Conservation (phyloP, 805 yeast species). For the Crinitomyces ghanaensis region DNA sequence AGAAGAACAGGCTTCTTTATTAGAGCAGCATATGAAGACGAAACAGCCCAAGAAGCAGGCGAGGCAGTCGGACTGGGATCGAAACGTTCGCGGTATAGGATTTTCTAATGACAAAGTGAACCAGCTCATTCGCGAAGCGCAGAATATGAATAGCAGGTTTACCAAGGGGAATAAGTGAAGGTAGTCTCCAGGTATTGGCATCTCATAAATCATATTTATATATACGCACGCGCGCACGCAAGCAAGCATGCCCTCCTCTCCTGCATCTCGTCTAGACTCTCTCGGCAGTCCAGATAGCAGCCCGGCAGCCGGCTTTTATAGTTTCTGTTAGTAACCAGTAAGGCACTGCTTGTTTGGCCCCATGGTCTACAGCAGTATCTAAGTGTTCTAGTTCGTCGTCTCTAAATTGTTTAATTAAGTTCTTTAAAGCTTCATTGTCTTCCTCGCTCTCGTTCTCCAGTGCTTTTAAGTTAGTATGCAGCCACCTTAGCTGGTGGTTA, state of each 20-base stretch:
- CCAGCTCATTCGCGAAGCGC: conserved; percentile 7
- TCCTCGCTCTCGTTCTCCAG: conserved; percentile 33
- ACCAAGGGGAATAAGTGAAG: conserved; percentile 4
- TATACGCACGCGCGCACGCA: neutral
- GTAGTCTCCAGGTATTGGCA: neutral
- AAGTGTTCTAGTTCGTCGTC: conserved; percentile 94
- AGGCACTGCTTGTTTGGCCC: conserved; percentile 88
- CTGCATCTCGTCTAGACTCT: conserved; percentile 37
- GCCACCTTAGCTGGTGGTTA: conserved; percentile 73
- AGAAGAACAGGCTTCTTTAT: conserved; percentile 9
- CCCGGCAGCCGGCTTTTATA: conserved; percentile 69
- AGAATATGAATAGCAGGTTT: conserved; percentile 8
- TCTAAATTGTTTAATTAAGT: conserved; percentile 61
- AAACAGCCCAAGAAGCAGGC: conserved; percentile 3
- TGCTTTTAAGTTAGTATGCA: conserved; percentile 50
- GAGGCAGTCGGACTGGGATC: conserved; percentile 8
- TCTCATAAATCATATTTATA: neutral
- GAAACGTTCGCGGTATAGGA: conserved; percentile 7
- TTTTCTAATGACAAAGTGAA: conserved; percentile 1
- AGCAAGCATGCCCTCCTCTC: neutral
- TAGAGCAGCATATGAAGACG: conserved; percentile 9
- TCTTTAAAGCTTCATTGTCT: conserved; percentile 48
- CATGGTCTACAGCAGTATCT: conserved; percentile 85
- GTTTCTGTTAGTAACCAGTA: conserved; percentile 80
- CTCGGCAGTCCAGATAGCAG: conserved; percentile 90